Conservation (phyloP, 768 basidiomycete genomes). For the Collybia sp. region DNA sequence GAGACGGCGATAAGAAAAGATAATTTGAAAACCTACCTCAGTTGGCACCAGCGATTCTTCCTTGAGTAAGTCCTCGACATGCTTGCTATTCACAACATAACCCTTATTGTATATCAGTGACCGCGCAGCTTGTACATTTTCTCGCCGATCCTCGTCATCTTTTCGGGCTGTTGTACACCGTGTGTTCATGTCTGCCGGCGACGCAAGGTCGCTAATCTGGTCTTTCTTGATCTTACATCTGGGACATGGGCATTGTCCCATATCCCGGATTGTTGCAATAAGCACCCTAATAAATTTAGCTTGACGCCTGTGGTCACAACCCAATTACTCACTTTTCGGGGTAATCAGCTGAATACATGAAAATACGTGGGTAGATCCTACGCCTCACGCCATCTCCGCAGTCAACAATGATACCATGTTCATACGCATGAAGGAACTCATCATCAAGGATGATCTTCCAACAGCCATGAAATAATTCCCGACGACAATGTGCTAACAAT, state of each 20-base stretch:
- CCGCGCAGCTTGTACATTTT: slow-evolving; percentile 7
- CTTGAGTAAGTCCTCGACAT: slow-evolving; percentile 19
- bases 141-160: background rate
- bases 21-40: slow-evolving; percentile 15
- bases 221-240: background rate
- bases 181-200: background rate
- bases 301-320: background rate
- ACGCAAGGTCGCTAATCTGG: background rate
- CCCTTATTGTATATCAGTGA: slow-evolving; percentile 20
- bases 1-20: too few species aligned
- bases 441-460: background rate
- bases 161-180: background rate
- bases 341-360: background rate
- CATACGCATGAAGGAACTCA: background rate
- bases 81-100: slow-evolving; percentile 15
- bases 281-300: background rate
- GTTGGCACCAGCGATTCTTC: slow-evolving; percentile 21
- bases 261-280: background rate
- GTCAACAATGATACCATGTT: background rate
- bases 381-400: background rate
- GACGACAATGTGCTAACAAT: slow-evolving; percentile 8
- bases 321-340: background rate
- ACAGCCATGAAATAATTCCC: background rate
- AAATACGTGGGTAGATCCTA: background rate
- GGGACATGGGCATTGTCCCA: background rate